Evolutionary conservation across 225 moss, liverwort and hornwort species (phyloP).

Genomic region (Pseudisothecium myosuroides): DNA sequence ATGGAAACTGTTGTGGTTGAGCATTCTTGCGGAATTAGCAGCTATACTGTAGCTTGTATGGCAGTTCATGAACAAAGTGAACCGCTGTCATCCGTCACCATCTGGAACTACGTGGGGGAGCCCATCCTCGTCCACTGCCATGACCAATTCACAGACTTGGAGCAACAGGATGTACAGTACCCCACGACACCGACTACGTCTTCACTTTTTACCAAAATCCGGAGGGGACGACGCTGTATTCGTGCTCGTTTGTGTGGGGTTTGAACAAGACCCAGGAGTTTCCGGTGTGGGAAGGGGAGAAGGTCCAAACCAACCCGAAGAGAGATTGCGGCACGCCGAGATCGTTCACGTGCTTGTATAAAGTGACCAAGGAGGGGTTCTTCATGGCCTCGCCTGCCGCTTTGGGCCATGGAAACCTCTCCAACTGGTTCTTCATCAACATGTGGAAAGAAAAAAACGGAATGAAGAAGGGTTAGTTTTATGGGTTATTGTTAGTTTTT

Average conservation of each 20-base stretch:
- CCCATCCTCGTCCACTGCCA: neutral
- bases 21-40: neutral
- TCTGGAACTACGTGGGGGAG: neutral
- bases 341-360: neutral
- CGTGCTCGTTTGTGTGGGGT: neutral
- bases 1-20: neutral
- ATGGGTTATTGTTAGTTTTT: neutral
- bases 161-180: neutral
- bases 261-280: neutral
- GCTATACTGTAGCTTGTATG: neutral
- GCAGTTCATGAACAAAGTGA: neutral
- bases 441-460: neutral
- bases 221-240: neutral
- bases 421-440: neutral
- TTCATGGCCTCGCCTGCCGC: neutral
- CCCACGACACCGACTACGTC: neutral
- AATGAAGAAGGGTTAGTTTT: neutral
- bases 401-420: neutral
- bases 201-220: neutral
- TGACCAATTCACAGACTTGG: neutral
- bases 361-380: neutral
- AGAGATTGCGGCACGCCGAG: neutral
- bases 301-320: neutral
- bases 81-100: neutral
- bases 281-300: neutral